Base-by-base conservation (phyloP, 768 basidiomycete genomes). In the Suillus placidus region DNA sequence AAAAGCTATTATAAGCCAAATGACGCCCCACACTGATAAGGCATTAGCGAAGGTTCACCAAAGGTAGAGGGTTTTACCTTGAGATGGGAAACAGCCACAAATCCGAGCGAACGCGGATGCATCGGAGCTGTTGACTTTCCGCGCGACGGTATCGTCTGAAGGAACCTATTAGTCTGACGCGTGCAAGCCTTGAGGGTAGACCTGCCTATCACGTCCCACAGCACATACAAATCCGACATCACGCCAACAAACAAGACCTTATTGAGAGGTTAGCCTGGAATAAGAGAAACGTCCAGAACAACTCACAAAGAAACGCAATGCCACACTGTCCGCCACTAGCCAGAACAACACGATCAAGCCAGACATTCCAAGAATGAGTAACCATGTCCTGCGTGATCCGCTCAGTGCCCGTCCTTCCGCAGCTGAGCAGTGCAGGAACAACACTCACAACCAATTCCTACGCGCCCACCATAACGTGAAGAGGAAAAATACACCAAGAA, bases 381-480 rank as follows among this genome's bases (percentile, higher is more conserved):
- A 70, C 92, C 93, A 95, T 6, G 92, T 90, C 66, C 93, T 93
- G 57, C 13, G 30, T 26, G 60, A 40, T 60, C 12, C 20, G 23
- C 8, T 64, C 32, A 61, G 23, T 37, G 10, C 20, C 54, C 43
- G 23, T 42, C 43, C 13, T 14, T n/a, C 40, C n/a, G 3, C 58
- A 42, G 54, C 20, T 35, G 12, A n/a, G 10, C n/a, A 13, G n/a
- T 52, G 45, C n/a, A 45, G 38, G 38, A 52, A 23, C 34, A 45
- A 51, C 32, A 78, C 88, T 71, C 69, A 92, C 90, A 96, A 69
- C 81, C 86, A 83, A 72, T 91, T 92, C 68, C 80, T 82, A 58
- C 90, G 81, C 9, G 92, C 91, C 92, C 92, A 93, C 92, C 93
- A 97, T 4, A 95, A 82, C 1, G 93, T 95, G 70, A 95, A 82